These are phyloP conservation scores for Paradendryphiella salina DNA, from an alignment of 2,329 filamentous ascomycete species.

Conservation along the genomic window DNA sequence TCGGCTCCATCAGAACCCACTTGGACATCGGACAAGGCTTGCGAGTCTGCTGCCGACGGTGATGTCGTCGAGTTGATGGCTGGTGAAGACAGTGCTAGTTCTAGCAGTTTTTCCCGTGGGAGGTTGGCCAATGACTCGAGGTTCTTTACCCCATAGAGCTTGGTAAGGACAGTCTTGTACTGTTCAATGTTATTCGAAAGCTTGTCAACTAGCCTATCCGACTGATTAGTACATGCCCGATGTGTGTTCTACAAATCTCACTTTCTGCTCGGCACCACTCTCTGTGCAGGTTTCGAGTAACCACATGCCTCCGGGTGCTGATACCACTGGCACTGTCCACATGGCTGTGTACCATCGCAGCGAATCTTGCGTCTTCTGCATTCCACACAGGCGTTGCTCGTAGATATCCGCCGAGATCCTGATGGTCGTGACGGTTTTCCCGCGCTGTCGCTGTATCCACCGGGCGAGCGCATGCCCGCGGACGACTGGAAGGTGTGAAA, in stretches of 20 bases:
- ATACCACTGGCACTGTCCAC: constrained; percentile 80
- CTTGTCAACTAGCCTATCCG: constrained; percentile 62
- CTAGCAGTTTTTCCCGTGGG: constrained; percentile 52
- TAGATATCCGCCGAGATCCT: constrained; percentile 52
- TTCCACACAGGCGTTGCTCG: constrained; percentile 69
- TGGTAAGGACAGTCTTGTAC: constrained; percentile 49
- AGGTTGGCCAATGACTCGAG: constrained; percentile 47
- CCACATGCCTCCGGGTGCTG: constrained; percentile 76
- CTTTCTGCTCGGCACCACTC: constrained; percentile 78
- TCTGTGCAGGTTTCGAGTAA: constrained; percentile 78
- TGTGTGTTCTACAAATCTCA: constrained; percentile 47
- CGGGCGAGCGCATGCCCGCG: constrained; percentile 37
- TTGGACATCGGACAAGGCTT: constrained; percentile 44
- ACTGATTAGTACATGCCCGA: constrained; percentile 52
- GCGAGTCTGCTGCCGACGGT: constrained; percentile 33
- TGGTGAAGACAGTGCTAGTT: constrained; percentile 50
- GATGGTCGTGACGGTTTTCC: constrained; percentile 44
- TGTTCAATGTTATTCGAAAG: constrained; percentile 56
- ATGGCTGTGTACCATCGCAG: constrained; percentile 80
- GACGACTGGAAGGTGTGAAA: constrained; percentile 53
- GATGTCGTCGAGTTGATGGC: constrained; percentile 39
- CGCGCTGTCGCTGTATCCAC: constrained; percentile 39
- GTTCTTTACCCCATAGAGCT: constrained; percentile 50
- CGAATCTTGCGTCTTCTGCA: constrained; percentile 82
- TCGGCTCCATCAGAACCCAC: constrained; percentile 54